phyloP scores from a whole-genome alignment of 2,329 filamentous ascomycete genomes.

The Aspergillus floridensis region DNA sequence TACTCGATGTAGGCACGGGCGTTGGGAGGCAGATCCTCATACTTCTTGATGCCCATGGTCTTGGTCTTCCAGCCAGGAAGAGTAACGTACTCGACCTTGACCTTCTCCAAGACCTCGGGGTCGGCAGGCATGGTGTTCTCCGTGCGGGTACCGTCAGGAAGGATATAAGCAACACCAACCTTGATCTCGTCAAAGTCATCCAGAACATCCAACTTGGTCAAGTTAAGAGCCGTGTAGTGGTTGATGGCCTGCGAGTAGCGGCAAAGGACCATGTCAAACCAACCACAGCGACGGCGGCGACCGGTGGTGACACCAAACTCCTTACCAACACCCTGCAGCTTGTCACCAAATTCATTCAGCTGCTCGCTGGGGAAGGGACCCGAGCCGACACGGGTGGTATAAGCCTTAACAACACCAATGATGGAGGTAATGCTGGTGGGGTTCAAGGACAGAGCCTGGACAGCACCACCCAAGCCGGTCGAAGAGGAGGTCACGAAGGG shows the following conservation, averaged over 20 bases:
- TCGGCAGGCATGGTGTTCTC: constrained; percentile 59
- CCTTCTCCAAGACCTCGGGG: constrained; percentile 50
- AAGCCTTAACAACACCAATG: constrained; percentile 64
- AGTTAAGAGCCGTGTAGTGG: constrained; percentile 56
- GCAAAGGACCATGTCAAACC: constrained; percentile 64
- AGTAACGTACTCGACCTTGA: constrained; percentile 59
- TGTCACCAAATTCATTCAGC: constrained; percentile 55
- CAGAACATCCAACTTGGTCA: constrained; percentile 64
- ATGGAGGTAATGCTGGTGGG: constrained; percentile 57
- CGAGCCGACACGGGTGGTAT: constrained; percentile 59
- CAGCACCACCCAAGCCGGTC: constrained; percentile 49
- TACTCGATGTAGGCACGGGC: constrained; percentile 61
- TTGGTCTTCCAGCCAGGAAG: constrained; percentile 61
- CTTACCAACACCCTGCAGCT: constrained; percentile 55
- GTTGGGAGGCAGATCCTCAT: constrained; percentile 56
- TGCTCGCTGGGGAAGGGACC: constrained; percentile 65
- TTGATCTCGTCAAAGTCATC: constrained; percentile 64
- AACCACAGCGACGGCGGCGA: constrained; percentile 61
- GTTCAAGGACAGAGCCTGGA: constrained; percentile 59
- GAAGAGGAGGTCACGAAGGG: constrained; percentile 50
- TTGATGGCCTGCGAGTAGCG: constrained; percentile 59
- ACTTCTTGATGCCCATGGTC: constrained; percentile 57
- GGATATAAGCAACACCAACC: constrained; percentile 57
- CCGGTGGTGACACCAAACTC: constrained; percentile 60
- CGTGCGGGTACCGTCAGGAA: constrained; percentile 48